Evolutionary conservation across 192 early-diverging fungal species (phyloP), one percentile per base, ranked within the genome.

Genomic region (Physocladia obscura): DNA sequence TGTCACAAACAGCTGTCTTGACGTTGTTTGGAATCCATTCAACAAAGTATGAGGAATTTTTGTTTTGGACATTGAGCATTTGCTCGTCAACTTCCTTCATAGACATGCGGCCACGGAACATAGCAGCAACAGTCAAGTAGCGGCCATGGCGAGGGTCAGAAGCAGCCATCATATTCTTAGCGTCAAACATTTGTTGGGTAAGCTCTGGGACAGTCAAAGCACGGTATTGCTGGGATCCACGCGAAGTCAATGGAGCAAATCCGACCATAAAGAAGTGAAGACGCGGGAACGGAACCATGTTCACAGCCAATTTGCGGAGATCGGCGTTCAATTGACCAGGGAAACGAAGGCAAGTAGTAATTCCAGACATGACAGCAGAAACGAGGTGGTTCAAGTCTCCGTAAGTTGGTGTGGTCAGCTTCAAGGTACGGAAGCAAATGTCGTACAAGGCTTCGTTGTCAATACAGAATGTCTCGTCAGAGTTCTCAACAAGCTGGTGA

Each of bases 91-190:
- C 93, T 75, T 99, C 97, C 82, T 95, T 97, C 77, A 90, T 97
- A 50, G 93, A 95, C 67, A 98, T 82, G 68, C 91, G 91, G 54
- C 97, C 97, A 77, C 97, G 91, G 93, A 95, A 99, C 79, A 97
- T 94, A 74, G 94, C 90, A 8, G 94, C 93, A 64, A 86, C 95
- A n/a, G 97, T 93, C 76, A 99, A 81, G 83, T 99, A 98, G 62
- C 93, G 92, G 22, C 95, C 97, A 77, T 96, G 93, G 75, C 90
- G 90, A 27, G 97, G 95, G 78, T 99, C 97, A 39, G 93, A 97
- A 3, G 96, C 96, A 56, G 95, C 97, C 97, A 99, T 99, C 96
- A 98, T 98, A 90, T 99, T 99, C 84, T 94, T 98, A 63, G 93
- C 93, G 76, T 94, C 94, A 88, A 98, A 92, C 94, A 97, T 96